Base-by-base conservation (phyloP, 176 grass and related monocot genomes). In the Poa pratensis region DNA sequence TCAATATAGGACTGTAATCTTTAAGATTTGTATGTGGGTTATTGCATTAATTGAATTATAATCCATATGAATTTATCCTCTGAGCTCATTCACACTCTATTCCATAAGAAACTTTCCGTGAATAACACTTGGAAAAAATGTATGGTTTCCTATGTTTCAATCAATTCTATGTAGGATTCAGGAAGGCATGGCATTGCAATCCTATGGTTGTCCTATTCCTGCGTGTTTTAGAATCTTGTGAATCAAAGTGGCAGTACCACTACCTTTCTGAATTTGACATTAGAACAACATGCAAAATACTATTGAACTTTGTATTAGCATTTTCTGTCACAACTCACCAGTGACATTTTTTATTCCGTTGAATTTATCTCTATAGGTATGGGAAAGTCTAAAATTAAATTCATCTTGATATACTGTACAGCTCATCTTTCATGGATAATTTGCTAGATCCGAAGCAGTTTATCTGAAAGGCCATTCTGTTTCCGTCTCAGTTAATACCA, bases 231-330 rank as follows among this genome's bases (percentile, higher is more conserved):
- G 40, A 46, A 45, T 23, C 19, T 70, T 70, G 37, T 72, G 40
- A 72, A 23, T 72, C 69, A 16, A 45, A 43, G 10, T 43, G 20
- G 39, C 37, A 61, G n/a, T 69, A 69, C 18, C 59, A 9, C 6
- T 43, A 77, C 3, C 58, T 87, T 79, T 50, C 18, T 46, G 18
- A 84, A 76, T 71, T 39, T 48, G 28, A 75, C 66, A 1, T 34
- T 73, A 58, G 3, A 73, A 14, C 3, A 80, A 80, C 39, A 60
- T 12, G 0, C 39, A 65, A 13, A 35, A 32, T 6, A 70, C 6
- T 67, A 34, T 7, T 50, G 40, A 81, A 48, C 22, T 59, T 59
- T 16, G 16, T 14, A 30, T 59, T 59, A 19, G 1, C 37, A 46
- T 51, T 79, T 64, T 28, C 55, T 72, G 39, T 46, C 26, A 86